Conservation (phyloP, 2,329 filamentous ascomycete genomes). For the Teratosphaeria viscida region DNA sequence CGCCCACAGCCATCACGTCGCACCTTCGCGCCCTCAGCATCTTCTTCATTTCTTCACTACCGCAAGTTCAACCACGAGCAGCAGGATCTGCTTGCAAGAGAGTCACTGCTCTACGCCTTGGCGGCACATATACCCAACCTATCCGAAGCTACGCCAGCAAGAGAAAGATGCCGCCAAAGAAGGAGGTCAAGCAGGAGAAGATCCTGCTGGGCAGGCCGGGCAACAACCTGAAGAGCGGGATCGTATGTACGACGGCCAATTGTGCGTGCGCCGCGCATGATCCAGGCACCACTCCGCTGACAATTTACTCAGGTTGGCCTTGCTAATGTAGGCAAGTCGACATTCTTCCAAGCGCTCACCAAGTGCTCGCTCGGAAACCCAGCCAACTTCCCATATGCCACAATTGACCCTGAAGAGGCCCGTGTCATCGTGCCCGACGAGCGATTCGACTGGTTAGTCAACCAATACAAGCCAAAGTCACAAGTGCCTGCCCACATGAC, state of each 20-base stretch:
- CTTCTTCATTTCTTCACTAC: slow-evolving; percentile 16
- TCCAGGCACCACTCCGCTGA: slow-evolving; percentile 26
- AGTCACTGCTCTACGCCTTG: slow-evolving; percentile 6
- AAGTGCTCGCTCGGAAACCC: slow-evolving; percentile 92
- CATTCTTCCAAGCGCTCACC: slow-evolving; percentile 98
- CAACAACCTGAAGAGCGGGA: slow-evolving; percentile 98
- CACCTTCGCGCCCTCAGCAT: slow-evolving; percentile 5
- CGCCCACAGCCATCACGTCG: slow-evolving; percentile 19
- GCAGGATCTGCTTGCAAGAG: slow-evolving; percentile 25
- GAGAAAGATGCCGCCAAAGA: slow-evolving; percentile 92
- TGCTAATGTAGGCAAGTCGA: slow-evolving; percentile 98
- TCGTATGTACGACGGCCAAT: slow-evolving; percentile 53
- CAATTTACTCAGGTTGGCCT: slow-evolving; percentile 68
- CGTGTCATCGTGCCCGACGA: slow-evolving; percentile 94
- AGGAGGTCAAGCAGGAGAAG: slow-evolving; percentile 85
- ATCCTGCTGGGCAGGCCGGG: slow-evolving; percentile 88
- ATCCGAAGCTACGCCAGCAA: slow-evolving; percentile 42
- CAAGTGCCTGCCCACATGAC: slow-evolving; percentile 94
- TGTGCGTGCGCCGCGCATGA: slow-evolving; percentile 23
- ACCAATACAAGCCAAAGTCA: slow-evolving; percentile 98
- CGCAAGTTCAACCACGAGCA: slow-evolving; percentile 16
- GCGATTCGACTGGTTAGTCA: slow-evolving; percentile 87
- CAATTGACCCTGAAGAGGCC: slow-evolving; percentile 96
- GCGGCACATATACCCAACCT: slow-evolving; percentile 1
- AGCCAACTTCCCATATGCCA: slow-evolving; percentile 98